These are phyloP conservation scores for Chaetomium sp. DNA, from an alignment of 2,329 filamentous ascomycete species.

Conservation along the genomic window DNA sequence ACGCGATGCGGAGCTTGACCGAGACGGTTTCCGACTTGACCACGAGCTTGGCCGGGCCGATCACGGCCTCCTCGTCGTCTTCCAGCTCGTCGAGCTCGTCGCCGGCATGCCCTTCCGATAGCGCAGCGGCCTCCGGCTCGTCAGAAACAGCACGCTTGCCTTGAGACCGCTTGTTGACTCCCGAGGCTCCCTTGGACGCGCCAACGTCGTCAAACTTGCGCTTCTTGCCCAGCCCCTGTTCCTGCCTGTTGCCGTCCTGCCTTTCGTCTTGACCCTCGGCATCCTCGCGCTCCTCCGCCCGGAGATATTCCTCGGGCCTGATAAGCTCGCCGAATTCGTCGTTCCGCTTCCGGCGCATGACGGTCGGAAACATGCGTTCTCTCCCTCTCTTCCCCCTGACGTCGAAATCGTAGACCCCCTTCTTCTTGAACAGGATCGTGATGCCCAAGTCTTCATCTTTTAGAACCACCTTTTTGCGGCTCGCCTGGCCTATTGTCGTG, in stretches of 20 bases:
- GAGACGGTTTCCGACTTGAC: constrained; percentile 64
- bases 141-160: constrained; percentile 46
- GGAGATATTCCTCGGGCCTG: constrained; percentile 87
- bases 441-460: constrained; percentile 90
- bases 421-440: constrained; percentile 84
- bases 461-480: constrained; percentile 80
- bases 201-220: constrained; percentile 84
- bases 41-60: constrained; percentile 75
- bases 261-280: constrained; percentile 66
- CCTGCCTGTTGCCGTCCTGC: constrained; percentile 51
- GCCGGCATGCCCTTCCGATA: constrained; percentile 44
- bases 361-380: constrained; percentile 88
- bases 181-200: constrained; percentile 46
- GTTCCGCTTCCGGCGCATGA: constrained; percentile 73
- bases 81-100: constrained; percentile 63
- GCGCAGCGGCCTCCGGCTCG: constrained; percentile 48
- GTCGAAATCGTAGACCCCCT: constrained; percentile 91
- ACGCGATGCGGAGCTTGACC: constrained; percentile 76
- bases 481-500: constrained; percentile 78
- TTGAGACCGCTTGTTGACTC: constrained; percentile 63
- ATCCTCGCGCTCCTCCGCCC: constrained; percentile 85
- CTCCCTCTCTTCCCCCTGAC: constrained; percentile 87
- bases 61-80: constrained; percentile 54
- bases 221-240: constrained; percentile 81
- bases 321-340: constrained; percentile 97